phyloP scores from a whole-genome alignment of 768 basidiomycete species.

The Trametes maxima region DNA sequence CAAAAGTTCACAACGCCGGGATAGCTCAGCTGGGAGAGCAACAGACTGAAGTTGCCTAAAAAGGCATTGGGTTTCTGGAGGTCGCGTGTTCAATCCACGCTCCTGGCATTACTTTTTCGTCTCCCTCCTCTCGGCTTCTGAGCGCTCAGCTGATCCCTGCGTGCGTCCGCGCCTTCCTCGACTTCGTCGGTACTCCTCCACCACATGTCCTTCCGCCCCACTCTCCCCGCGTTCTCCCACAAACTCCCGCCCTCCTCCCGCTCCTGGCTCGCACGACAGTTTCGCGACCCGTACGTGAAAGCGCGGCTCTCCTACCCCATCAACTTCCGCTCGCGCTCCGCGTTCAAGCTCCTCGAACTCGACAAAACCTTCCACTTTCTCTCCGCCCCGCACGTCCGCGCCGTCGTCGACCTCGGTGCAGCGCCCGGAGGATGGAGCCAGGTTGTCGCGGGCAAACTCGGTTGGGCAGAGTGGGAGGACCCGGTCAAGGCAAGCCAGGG shows the following conservation, averaged over 20 bases:
- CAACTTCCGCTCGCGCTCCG: conserved; percentile 80
- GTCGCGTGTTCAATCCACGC: too few relatives aligned
- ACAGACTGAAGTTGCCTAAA: conserved; percentile 36
- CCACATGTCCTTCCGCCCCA: conserved; percentile 31
- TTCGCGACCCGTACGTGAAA: conserved; percentile 71
- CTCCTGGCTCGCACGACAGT: conserved; percentile 72
- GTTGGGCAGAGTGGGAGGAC: conserved; percentile 39
- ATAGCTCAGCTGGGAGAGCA: conserved; percentile 42
- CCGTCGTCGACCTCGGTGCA: conserved; percentile 86
- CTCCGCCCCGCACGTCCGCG: conserved; percentile 49
- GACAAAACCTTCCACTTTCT: conserved; percentile 61
- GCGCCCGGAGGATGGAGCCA: conserved; percentile 97
- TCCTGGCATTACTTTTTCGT: too few relatives aligned
- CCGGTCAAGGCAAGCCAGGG: background rate
- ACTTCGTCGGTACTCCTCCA: too few relatives aligned
- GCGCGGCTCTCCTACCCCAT: conserved; percentile 46
- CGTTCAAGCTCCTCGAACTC: conserved; percentile 90
- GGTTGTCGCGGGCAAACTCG: conserved; percentile 68
- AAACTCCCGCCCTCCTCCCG: conserved; percentile 47
- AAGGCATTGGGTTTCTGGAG: too few relatives aligned
- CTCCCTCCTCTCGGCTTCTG: too few relatives aligned
- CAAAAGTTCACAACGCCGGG: conserved; percentile 28
- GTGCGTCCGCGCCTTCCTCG: too few relatives aligned
- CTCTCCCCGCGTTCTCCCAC: conserved; percentile 27
- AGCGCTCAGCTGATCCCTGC: too few relatives aligned